A percentile compares a stretch with the other conserved stretches of the same genome.
Evolutionary conservation across 805 yeast species (phyloP).

Genomic region (Candida awuae): DNA sequence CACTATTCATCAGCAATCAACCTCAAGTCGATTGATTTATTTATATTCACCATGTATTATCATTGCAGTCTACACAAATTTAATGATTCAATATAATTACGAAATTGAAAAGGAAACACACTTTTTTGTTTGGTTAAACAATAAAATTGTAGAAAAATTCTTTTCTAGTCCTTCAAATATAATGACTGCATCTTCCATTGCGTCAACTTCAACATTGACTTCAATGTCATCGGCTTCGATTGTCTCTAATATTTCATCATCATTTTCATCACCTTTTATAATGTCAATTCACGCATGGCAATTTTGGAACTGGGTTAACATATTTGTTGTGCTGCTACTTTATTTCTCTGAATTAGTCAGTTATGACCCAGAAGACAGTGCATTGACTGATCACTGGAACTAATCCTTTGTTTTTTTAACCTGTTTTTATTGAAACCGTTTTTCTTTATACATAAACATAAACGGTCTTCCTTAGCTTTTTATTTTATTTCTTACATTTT

Average conservation of each 20-base stretch:
- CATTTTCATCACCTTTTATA: constrained; percentile 1
- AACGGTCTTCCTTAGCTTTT: background rate
- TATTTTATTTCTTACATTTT: background rate
- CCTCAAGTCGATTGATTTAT: constrained; percentile 52
- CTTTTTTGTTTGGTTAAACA: constrained; percentile 27
- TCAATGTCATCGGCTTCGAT: constrained; percentile 1
- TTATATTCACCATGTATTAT: constrained; percentile 91
- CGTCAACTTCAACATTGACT: constrained; percentile 1
- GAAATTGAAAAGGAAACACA: constrained; percentile 52
- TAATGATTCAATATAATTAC: constrained; percentile 83
- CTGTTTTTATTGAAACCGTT: background rate
- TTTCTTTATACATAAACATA: background rate
- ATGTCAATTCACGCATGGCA: constrained; percentile 64
- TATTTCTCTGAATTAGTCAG: constrained; percentile 68
- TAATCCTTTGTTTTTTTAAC: background rate
- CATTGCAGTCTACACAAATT: constrained; percentile 90
- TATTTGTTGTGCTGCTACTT: constrained; percentile 68
- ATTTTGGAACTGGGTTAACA: constrained; percentile 96
- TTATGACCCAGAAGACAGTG: constrained; percentile 29
- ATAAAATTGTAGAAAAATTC: constrained; percentile 14
- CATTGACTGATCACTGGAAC: constrained; percentile 29
- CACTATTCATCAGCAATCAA: constrained; percentile 14
- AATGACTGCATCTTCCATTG: background rate
- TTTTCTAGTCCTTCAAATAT: constrained; percentile 10
- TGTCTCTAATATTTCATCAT: background rate